phyloP scores from a whole-genome alignment of 1,284 basidiomycete genomes.

The Cutaneotrichosporon arboriforme region DNA sequence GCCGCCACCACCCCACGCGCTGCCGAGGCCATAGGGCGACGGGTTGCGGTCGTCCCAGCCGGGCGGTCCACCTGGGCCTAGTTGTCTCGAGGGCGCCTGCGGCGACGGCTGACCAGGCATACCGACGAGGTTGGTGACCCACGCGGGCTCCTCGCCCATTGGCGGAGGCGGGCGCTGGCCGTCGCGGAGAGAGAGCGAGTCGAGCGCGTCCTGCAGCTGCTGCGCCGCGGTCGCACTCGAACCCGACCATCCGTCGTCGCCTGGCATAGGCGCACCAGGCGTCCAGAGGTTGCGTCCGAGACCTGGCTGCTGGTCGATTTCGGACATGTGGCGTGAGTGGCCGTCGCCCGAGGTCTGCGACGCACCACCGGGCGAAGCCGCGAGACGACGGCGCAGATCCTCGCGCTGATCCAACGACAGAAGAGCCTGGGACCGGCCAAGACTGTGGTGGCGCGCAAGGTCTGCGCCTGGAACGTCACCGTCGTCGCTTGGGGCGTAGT shows the following conservation, averaged over 20 bases:
- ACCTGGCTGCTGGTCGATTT: conserved; percentile 28
- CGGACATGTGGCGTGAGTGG: conserved; percentile 16
- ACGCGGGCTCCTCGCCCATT: conserved; percentile 36
- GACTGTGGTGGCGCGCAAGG: conserved; percentile 44
- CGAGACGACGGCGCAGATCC: conserved; percentile 23
- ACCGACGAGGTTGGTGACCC: conserved; percentile 44
- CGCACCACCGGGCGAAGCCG: conserved; percentile 12
- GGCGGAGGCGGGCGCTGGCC: background rate
- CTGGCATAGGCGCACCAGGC: conserved; percentile 13
- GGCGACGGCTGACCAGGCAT: conserved; percentile 30
- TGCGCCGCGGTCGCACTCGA: conserved; percentile 18
- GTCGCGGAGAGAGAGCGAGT: conserved; percentile 25
- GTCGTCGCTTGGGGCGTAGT: conserved; percentile 23
- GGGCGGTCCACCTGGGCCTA: background rate
- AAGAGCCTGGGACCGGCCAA: conserved; percentile 41
- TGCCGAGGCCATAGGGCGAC: conserved; percentile 1
- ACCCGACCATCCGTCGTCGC: conserved; percentile 36
- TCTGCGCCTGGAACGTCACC: conserved; percentile 21
- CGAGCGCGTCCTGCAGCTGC: conserved; percentile 41
- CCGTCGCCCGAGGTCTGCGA: conserved; percentile 4
- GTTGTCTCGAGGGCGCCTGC: conserved; percentile 12
- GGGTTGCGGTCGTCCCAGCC: conserved; percentile 16
- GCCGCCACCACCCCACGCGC: conserved; percentile 3
- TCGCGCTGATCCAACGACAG: conserved; percentile 39
- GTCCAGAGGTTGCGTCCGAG: conserved; percentile 42